Evolutionary conservation across 202 grass and related monocot genomes (phyloP).

Genomic region (Brachypodium distachyon): DNA sequence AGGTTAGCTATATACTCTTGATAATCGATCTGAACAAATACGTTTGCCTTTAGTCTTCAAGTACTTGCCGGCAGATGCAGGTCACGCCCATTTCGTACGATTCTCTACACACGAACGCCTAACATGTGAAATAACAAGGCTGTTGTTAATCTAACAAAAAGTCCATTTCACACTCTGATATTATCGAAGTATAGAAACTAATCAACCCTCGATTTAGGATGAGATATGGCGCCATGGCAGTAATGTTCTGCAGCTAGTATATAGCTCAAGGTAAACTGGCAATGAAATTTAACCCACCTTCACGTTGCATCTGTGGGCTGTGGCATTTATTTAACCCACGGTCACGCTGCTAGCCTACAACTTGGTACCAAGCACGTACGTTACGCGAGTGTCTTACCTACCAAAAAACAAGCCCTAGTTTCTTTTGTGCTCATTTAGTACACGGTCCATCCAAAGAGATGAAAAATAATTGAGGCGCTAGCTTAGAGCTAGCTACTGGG

Average conservation of each 20-base stretch:
- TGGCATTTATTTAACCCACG: too few species aligned
- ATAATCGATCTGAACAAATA: not conserved
- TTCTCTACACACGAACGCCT: not conserved
- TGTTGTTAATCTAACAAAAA: too few species aligned
- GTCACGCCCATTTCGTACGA: not conserved
- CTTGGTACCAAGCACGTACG: too few species aligned
- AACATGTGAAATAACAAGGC: too few species aligned
- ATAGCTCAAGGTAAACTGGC: too few species aligned
- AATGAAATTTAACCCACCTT: not conserved
- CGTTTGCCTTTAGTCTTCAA: not conserved
- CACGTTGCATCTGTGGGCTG: not conserved
- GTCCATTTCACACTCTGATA: too few species aligned
- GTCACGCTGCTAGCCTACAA: too few species aligned
- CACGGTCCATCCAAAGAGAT: not conserved
- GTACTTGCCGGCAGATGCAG: not conserved
- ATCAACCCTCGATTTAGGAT: too few species aligned
- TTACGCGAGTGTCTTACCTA: not conserved
- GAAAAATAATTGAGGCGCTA: conserved; percentile 25
- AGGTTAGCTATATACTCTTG: not conserved
- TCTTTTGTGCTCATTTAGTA: not conserved
- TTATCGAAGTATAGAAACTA: too few species aligned
- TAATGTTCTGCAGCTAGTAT: too few species aligned
- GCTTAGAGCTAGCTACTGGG: not conserved
- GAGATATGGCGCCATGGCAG: too few species aligned
- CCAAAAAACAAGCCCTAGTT: conserved; percentile 4